Base-by-base conservation (phyloP, 495 filamentous ascomycete genomes). In the Neurospora terricola region DNA sequence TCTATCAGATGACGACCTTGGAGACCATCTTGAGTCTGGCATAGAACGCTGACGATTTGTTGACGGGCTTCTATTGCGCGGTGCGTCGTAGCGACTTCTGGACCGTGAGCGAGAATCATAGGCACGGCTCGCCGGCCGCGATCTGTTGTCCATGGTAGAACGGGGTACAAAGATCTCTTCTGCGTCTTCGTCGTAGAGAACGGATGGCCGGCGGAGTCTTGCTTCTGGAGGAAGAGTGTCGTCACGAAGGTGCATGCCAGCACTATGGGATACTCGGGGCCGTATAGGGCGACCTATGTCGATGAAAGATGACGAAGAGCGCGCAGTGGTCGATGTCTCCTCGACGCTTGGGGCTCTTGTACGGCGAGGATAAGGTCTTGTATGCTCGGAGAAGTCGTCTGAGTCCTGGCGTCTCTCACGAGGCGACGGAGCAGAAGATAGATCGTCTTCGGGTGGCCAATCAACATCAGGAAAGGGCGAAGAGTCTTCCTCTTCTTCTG, bases 341-440 rank as follows among this genome's bases (percentile, higher is more conserved):
- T 66, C 54, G 34, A 66, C 27, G 54, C 54, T 66, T 36, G 54
- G 54, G 27, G 54, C 54, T 7, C 54, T 66, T 66, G 54, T 66
- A 66, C 27, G 54, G 54, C 54, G 54, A 66, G 54, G 54, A 36
- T 66, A 66, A 66, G 27, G 54, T 66, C 54, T 66, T 66, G 54
- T 66, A 66, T 66, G 54, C 7, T 66, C 54, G 27, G 27, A 18
- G 27, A 66, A 66, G 14, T 66, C 54, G 54, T 66, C 54, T 66
- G 54, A 34, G 54, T 66, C 27, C 54, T 77, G 77, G 69, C 76
- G 75, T 73, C 70, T 75, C 72, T 42, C 59, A 72, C 77, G 83
- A 82, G 83, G 84, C 83, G 83, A 76, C 77, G 81, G 81, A 80
- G 79, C 79, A 75, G 79, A 76, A 70, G 72, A 75, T 73, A 76